These are phyloP conservation scores for Nicotiana otophora DNA, from an alignment of 257 asterid species.

Conservation along the genomic window DNA sequence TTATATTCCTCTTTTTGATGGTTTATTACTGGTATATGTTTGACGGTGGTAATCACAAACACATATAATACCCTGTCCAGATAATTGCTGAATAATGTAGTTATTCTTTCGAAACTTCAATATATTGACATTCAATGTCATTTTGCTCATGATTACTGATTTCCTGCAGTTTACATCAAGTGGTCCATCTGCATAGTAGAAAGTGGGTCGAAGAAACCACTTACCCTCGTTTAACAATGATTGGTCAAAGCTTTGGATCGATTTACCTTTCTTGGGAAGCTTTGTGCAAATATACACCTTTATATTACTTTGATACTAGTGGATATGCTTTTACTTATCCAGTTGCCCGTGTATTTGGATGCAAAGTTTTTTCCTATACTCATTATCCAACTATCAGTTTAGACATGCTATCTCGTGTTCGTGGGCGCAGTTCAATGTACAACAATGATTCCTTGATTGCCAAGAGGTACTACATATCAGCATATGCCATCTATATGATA, in stretches of 20 bases:
- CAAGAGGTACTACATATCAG: conserved; percentile 42
- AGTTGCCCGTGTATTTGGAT: conserved; percentile 80
- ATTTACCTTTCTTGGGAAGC: conserved; percentile 88
- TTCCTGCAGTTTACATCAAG: conserved; percentile 37
- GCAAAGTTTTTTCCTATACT: conserved; percentile 78
- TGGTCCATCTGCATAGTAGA: conserved; percentile 68
- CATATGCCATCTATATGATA: neutral
- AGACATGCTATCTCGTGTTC: conserved; percentile 92
- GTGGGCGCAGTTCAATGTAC: conserved; percentile 67
- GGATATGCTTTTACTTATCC: conserved; percentile 98
- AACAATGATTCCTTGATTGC: conserved; percentile 76
- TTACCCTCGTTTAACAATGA: conserved; percentile 90
- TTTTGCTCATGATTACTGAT: neutral
- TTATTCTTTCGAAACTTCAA: neutral
- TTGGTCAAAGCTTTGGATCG: conserved; percentile 94
- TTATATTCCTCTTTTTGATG: neutral
- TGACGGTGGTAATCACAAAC: neutral
- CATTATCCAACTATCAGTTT: conserved; percentile 97
- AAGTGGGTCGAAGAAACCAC: conserved; percentile 86
- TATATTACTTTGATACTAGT: conserved; percentile 84
- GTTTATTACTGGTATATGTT: neutral
- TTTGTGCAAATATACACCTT: conserved; percentile 59
- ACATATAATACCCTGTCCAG: neutral
- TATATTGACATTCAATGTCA: neutral
- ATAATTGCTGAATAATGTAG: neutral